Evolutionary conservation across 176 grass and related monocot genomes (phyloP).

Genomic region (Eleusine indica): DNA sequence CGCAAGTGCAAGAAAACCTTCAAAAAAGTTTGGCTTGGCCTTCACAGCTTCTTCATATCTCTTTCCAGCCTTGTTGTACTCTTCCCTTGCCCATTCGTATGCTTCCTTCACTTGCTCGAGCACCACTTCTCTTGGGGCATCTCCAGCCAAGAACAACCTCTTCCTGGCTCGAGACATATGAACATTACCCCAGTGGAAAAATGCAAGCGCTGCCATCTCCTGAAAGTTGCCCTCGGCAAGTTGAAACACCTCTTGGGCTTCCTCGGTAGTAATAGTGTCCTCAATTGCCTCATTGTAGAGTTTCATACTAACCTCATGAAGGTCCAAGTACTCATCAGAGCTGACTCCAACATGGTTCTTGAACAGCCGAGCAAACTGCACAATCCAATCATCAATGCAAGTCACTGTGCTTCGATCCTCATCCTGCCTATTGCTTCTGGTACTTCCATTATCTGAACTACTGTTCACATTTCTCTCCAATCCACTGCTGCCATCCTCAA

Average conservation of each 20-base stretch:
- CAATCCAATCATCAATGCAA: conserved; percentile 82
- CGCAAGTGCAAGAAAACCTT: conserved; percentile 75
- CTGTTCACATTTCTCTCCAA: conserved; percentile 44
- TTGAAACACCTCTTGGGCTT: conserved; percentile 84
- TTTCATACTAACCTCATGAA: conserved; percentile 90
- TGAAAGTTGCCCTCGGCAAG: conserved; percentile 81
- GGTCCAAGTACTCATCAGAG: conserved; percentile 79
- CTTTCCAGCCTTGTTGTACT: conserved; percentile 67
- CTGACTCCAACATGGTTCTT: conserved; percentile 76
- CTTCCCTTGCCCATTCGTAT: conserved; percentile 64
- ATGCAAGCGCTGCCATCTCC: conserved; percentile 83
- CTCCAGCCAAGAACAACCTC: conserved; percentile 61
- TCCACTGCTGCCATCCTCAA: conserved; percentile 39
- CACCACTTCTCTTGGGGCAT: conserved; percentile 50
- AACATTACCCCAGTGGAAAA: conserved; percentile 98
- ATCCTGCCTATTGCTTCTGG: conserved; percentile 54
- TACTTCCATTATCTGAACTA: conserved; percentile 57
- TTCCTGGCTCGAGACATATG: conserved; percentile 86
- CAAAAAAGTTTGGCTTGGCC: conserved; percentile 73
- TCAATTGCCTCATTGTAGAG: conserved; percentile 82
- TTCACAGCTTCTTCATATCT: conserved; percentile 65
- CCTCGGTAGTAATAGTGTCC: conserved; percentile 83
- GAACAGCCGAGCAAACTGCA: conserved; percentile 82
- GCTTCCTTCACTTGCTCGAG: conserved; percentile 63
- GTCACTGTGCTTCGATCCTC: conserved; percentile 56